Percentiles rank a stretch among this genome's conserved stretches.
These are phyloP conservation scores for Cucurbita pepo DNA, from an alignment of 306 rosid genomes.

Conservation along the genomic window DNA sequence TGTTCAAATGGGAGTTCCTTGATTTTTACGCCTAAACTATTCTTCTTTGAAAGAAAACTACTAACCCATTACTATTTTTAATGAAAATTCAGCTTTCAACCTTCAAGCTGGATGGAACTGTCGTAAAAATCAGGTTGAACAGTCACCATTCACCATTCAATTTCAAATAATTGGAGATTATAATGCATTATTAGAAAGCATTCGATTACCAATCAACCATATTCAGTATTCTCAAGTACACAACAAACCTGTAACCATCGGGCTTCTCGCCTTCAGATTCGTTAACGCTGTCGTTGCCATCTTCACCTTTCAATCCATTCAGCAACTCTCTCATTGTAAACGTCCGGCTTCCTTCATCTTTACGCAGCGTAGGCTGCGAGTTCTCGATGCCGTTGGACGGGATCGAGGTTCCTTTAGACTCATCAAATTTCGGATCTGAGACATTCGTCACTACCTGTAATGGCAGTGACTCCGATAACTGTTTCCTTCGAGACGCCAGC, in stretches of 20 bases:
- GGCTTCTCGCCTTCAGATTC: constrained; percentile 42
- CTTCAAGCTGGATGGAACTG: not conserved
- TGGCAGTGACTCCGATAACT: not conserved
- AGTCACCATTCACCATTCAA: not conserved
- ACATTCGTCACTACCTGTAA: constrained; percentile 6
- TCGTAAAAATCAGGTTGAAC: not conserved
- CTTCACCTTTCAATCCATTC: constrained; percentile 51
- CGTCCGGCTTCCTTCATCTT: constrained; percentile 82
- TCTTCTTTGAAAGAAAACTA: not conserved
- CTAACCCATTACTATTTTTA: not conserved
- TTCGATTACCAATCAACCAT: not conserved
- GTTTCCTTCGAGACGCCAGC: not conserved
- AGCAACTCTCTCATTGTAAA: constrained; percentile 95
- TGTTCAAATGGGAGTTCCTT: not conserved
- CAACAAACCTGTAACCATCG: constrained; percentile 49
- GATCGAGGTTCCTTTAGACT: constrained; percentile 15
- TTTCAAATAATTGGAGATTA: not conserved
- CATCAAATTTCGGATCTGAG: constrained; percentile 21
- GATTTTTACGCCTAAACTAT: not conserved
- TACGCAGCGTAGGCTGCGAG: constrained; percentile 34
- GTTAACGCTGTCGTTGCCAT: constrained; percentile 13
- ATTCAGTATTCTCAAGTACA: not conserved
- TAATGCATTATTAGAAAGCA: not conserved
- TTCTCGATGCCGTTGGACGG: constrained; percentile 10
- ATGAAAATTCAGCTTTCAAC: not conserved